These are phyloP conservation scores for Psilocybe tampanensis DNA, from an alignment of 768 basidiomycete species.

Conservation along the genomic window DNA sequence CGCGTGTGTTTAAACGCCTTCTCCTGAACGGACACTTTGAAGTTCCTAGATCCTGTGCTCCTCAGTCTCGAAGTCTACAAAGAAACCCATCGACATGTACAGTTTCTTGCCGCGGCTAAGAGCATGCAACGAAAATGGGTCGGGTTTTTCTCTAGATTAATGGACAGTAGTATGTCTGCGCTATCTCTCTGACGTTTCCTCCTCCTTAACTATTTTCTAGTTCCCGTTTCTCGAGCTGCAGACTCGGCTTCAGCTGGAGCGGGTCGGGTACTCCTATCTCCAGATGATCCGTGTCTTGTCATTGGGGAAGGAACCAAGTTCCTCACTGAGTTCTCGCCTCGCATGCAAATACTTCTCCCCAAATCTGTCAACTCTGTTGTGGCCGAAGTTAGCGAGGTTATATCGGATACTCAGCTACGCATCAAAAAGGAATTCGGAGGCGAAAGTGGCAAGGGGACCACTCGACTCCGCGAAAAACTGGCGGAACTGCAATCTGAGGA, in stretches of 20 bases:
- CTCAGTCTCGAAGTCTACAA: slow-evolving; percentile 83
- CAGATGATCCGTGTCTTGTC: slow-evolving; percentile 79
- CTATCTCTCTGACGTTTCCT: not conserved
- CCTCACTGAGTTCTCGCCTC: slow-evolving; percentile 66
- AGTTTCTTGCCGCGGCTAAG: slow-evolving; percentile 87
- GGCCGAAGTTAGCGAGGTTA: slow-evolving; percentile 85
- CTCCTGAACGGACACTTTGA: slow-evolving; percentile 10
- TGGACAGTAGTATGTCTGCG: slow-evolving; percentile 78
- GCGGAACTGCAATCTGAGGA: slow-evolving; percentile 60
- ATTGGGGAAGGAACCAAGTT: slow-evolving; percentile 85
- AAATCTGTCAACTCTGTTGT: slow-evolving; percentile 75
- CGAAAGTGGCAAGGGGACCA: slow-evolving; percentile 74
- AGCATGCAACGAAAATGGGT: slow-evolving; percentile 81
- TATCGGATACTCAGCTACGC: slow-evolving; percentile 84
- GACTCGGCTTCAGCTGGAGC: slow-evolving; percentile 79
- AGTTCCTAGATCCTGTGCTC: slow-evolving; percentile 94
- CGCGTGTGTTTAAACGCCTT: not conserved
- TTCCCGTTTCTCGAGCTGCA: slow-evolving; percentile 91
- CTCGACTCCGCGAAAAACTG: slow-evolving; percentile 66
- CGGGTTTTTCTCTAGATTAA: slow-evolving; percentile 78
- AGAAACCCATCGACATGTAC: slow-evolving; percentile 80
- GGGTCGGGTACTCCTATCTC: slow-evolving; percentile 72
- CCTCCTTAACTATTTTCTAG: slow-evolving; percentile 41
- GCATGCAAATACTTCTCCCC: slow-evolving; percentile 86
- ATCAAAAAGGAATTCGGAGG: slow-evolving; percentile 88